These are phyloP conservation scores for Suillus alpinus DNA, from an alignment of 768 basidiomycete genomes.

Conservation along the genomic window DNA sequence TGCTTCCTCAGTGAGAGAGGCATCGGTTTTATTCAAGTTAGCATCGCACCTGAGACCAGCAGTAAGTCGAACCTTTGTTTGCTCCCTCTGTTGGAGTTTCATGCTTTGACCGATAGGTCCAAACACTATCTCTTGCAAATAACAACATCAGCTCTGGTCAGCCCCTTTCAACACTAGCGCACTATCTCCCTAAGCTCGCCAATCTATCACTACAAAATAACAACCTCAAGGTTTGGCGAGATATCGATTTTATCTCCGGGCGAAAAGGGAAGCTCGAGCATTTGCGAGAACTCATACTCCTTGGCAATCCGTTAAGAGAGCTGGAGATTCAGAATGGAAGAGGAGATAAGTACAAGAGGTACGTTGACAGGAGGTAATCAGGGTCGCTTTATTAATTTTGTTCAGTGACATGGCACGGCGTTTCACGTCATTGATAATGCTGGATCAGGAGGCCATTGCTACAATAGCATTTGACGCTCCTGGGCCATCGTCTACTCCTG, in stretches of 20 bases:
- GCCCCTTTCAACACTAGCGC: constrained; percentile 57
- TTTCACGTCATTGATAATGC: constrained; percentile 76
- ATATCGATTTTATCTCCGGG: constrained; percentile 63
- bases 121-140: constrained; percentile 83
- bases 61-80: constrained; percentile 36
- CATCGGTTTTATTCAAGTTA: constrained; percentile 86
- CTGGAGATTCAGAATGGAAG: constrained; percentile 54
- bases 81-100: neutral
- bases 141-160: constrained; percentile 64
- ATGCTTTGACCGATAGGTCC: constrained; percentile 41
- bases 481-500: constrained; percentile 43
- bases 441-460: constrained; percentile 79
- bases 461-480: constrained; percentile 78
- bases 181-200: constrained; percentile 75
- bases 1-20: constrained; percentile 61
- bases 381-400: constrained; percentile 7
- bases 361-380: constrained; percentile 18
- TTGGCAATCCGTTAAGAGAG: constrained; percentile 74
- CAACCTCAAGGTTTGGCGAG: constrained; percentile 62
- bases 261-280: constrained; percentile 55
- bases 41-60: constrained; percentile 75
- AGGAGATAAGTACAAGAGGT: constrained; percentile 71
- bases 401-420: constrained; percentile 75
- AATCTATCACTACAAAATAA: constrained; percentile 84
- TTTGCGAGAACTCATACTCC: constrained; percentile 69